Percentiles rank a stretch among this genome's conserved stretches.
Conservation (phyloP, 257 asterid genomes). For the Linderniella brevidens region DNA sequence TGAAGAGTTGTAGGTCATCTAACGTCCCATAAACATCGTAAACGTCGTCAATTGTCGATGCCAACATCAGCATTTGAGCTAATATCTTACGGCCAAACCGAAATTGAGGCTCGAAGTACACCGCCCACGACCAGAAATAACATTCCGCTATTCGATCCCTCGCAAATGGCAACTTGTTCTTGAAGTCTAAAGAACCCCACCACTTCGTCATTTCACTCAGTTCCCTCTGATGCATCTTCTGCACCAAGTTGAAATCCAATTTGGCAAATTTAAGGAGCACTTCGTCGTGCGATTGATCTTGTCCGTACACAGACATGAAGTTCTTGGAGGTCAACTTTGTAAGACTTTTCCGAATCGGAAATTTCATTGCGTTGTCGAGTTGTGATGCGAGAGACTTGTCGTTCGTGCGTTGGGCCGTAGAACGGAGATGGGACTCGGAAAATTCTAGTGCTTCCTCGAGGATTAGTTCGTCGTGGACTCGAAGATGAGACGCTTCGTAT, state of each 20-base stretch:
- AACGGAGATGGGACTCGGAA: slow-evolving; percentile 15
- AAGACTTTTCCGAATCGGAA: slow-evolving; percentile 12
- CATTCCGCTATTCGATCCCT: slow-evolving; percentile 55
- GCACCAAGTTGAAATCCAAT: not conserved
- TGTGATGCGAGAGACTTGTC: slow-evolving; percentile 1
- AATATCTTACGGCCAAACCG: slow-evolving; percentile 38
- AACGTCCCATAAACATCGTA: slow-evolving; percentile 47
- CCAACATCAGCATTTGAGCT: slow-evolving; percentile 45
- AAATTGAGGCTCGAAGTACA: slow-evolving; percentile 49
- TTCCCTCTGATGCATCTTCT: not conserved
- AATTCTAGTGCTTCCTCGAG: slow-evolving; percentile 34
- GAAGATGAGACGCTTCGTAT: slow-evolving; percentile 48
- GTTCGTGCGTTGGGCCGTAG: not conserved
- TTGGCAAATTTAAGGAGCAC: not conserved
- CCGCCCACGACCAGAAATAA: slow-evolving; percentile 53
- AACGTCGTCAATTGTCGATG: slow-evolving; percentile 44
- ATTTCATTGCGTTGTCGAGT: slow-evolving; percentile 27
- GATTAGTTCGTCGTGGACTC: slow-evolving; percentile 31
- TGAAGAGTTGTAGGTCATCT: slow-evolving; percentile 45
- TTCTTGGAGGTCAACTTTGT: no score
- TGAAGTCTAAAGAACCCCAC: slow-evolving; percentile 58
- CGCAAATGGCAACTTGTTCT: slow-evolving; percentile 40
- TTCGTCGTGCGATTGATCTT: not conserved
- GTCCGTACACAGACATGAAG: no score
- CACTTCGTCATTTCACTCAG: slow-evolving; percentile 11